Evolutionary conservation across 768 basidiomycete genomes (phyloP), one percentile per base, ranked within the genome.

Genomic region (Cystobasidium ongulense): DNA sequence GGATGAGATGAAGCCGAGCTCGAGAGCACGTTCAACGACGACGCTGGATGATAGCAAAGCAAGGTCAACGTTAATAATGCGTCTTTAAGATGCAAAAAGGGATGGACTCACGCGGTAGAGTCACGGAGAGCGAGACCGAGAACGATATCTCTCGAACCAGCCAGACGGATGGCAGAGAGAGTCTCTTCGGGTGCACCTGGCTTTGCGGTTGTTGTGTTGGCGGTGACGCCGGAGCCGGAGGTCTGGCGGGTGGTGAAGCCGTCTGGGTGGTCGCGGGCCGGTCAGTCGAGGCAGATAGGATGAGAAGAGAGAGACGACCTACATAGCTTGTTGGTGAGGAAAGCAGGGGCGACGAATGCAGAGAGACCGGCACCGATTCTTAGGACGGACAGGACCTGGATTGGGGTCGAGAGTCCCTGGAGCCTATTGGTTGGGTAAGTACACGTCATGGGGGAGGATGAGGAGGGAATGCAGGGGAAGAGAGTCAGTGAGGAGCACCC

Each of bases 1-100:
- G 18, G 68, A 71, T 18, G 68, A 71, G 54, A 71, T 71, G 68
- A 71, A 71, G n/a, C 68, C 68, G 54, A 71, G 68, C 38, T 71
- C 68, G 38, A 71, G 68, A 21, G 68, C 68, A 29, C 68, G 68
- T n/a, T 71, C 68, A 38, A 71, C 68, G 38, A 71, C 68, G 68
- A 71, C n/a, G 43, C 65, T 67, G 41, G 25, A 36, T 29, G 11
- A 41, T 35, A 46, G 36, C 25, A 25, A 41, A 41, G 38, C 31
- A 15, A 38, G 31, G n/a, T 25, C 18, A 63, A 27, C 63, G 13
- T 36, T 38, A 31, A 18, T 25, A 38, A 29, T 11, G 21, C 13
- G 21, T 61, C 63, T 63, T 15, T 13, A n/a, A n/a, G n/a, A n/a
- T n/a, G n/a, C n/a, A n/a, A 27, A 36, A 17, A 11, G 25, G 15